Evolutionary conservation across 1,284 basidiomycete genomes (phyloP), one percentile per base, ranked within the genome.

Genomic region (Austropuccinia psidii): DNA sequence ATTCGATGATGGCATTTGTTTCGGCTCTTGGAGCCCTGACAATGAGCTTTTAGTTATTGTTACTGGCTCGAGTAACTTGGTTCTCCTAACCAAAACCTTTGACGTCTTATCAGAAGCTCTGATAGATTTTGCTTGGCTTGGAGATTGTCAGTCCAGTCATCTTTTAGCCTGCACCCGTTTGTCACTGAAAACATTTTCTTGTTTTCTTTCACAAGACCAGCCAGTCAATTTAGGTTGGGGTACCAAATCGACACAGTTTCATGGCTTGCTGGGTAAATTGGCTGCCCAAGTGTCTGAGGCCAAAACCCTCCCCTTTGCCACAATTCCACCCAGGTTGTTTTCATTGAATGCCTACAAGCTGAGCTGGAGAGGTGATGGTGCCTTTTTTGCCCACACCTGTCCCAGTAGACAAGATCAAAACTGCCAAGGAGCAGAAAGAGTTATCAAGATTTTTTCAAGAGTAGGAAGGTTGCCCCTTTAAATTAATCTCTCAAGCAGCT

Each of bases 241-340:
- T 35, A 91, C 91, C 4, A 96, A 95, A 79, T 86, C 90, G 78
- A 98, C 96, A 0, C 96, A 99, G 80, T 99, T 99, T 80, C 94
- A 98, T 78, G 96, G 96, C 15, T 94, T 92, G 0, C 84, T 93
- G 4, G 96, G 96, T 35, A 98, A 98, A 81, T 84, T 86, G 9
- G 90, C 90, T 4, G 91, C 91, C 0, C 78, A 81, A 29, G 78
- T 15, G 77, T 79, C 3, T 76, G 24, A 37, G 35, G n/a, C 49
- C n/a, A n/a, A n/a, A n/a, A n/a, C n/a, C n/a, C n/a, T n/a, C n/a
- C n/a, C n/a, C n/a, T n/a, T n/a, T n/a, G n/a, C n/a, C n/a, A n/a
- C n/a, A n/a, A n/a, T n/a, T n/a, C n/a, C n/a, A n/a, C n/a, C n/a
- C n/a, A n/a, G n/a, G n/a, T n/a, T n/a, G n/a, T n/a, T n/a, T 29